Base-by-base conservation (phyloP, 192 early-diverging fungal genomes). In the Backusella sp. region DNA sequence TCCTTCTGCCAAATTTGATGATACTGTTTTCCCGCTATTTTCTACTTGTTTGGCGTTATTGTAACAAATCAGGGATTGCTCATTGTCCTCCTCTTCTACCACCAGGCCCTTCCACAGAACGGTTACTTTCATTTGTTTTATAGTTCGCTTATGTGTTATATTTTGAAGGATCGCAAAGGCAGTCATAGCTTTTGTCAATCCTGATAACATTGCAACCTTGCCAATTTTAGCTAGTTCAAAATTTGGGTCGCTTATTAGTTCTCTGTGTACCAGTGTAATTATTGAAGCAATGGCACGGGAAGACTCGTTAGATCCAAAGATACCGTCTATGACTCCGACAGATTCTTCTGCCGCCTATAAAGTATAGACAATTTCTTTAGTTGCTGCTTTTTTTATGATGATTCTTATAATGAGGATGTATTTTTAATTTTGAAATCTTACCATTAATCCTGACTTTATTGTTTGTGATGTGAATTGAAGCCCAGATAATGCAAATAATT, bases 231-330 rank as follows among this genome's bases (percentile, higher is more conserved):
- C 84, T 23, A 89, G 79, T 62, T 82, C 86, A 70, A 91, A 89
- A 42, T 91, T 91, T 5, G 89, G 86, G 76, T 92, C 88, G 21
- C 91, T 89, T 65, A 87, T 78, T 8, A 93, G 78, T 78, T 96
- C 95, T 26, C 91, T 84, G 56, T 90, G 89, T 39, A 94, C 90
- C 68, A 97, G 82, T 36, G 90, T 82, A 36, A 97, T 89, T 66
- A 97, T 89, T 23, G 93, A 89, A 2, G 93, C 90, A 36, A 96
- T 80, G 17, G 95, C 94, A 26, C 92, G 88, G 23, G 96, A 96
- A 0, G 97, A 96, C 76, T 99, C 96, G 2, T 94, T 98, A 6
- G 93, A 91, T n/a, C 97, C 97, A 87, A 99, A 98, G 6, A 99
- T 77, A 6, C 94, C 96, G 84, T 98, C 97, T 52, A 98, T 88